A percentile compares a stretch with the other conserved stretches of the same genome.
phyloP scores from a whole-genome alignment of 2,329 filamentous ascomycete genomes.

The Fusarium sp. region DNA sequence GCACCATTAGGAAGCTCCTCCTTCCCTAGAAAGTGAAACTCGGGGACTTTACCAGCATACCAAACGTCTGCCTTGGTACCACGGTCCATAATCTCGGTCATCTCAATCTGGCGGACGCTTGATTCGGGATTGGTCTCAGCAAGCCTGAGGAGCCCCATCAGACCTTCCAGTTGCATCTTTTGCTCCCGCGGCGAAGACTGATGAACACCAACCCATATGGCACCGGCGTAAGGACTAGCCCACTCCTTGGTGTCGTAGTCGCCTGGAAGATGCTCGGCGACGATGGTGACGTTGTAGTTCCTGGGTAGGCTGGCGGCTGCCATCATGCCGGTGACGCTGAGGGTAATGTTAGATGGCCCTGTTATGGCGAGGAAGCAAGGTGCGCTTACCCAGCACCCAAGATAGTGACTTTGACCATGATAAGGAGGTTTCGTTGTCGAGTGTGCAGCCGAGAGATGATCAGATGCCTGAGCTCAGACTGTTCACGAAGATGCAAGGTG shows the following conservation, averaged over 20 bases:
- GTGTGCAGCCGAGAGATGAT: not conserved
- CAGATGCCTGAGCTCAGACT: not conserved
- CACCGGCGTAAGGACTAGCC: not conserved
- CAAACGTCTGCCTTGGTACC: not conserved
- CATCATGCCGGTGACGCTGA: conserved; percentile 34
- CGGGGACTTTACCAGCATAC: not conserved
- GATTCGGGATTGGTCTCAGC: not conserved
- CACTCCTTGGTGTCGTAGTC: not conserved
- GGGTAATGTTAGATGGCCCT: no score
- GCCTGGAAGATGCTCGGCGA: conserved; percentile 8
- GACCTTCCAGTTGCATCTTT: conserved; percentile 41
- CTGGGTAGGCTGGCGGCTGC: conserved; percentile 8
- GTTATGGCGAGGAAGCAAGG: no score
- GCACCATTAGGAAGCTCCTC: not conserved
- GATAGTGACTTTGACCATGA: not conserved
- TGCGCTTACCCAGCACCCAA: not conserved
- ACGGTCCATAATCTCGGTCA: not conserved
- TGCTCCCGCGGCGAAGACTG: conserved; percentile 4
- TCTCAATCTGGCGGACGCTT: not conserved
- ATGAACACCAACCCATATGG: conserved; percentile 9
- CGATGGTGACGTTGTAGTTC: conserved; percentile 11
- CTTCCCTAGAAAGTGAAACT: not conserved
- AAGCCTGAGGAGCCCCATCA: conserved; percentile 46
- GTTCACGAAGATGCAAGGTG: not conserved
- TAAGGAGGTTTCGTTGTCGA: not conserved